These are phyloP conservation scores for Chaetomiaceae sp. DNA, from an alignment of 2,329 filamentous ascomycete species.

Conservation along the genomic window DNA sequence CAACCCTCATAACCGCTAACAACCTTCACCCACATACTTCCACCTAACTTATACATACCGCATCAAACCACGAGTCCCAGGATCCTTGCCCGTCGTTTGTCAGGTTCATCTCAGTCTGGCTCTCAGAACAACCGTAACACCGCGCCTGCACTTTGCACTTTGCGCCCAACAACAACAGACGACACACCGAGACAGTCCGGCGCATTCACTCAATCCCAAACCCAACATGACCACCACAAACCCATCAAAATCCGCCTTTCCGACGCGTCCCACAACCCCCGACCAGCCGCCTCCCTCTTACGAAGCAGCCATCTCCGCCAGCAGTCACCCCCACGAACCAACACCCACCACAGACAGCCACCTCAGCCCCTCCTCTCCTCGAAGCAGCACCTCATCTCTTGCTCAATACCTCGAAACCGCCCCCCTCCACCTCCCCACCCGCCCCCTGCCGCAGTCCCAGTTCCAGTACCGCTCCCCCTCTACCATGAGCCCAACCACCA, in stretches of 20 bases:
- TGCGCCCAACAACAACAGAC: not conserved
- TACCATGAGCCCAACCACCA: not conserved
- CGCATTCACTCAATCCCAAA: not conserved
- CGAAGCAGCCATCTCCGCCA: not conserved
- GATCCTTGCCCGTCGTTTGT: too few relatives aligned
- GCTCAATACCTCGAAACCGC: conserved; percentile 7
- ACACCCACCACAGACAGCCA: too few relatives aligned
- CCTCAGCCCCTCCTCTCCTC: not conserved
- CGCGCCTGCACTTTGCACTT: too few relatives aligned
- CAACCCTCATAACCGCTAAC: too few relatives aligned
- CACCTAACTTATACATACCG: too few relatives aligned
- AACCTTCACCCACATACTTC: too few relatives aligned
- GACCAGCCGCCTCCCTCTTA: not conserved
- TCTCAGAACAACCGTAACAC: too few relatives aligned
- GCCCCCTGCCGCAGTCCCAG: not conserved
- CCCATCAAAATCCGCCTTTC: not conserved
- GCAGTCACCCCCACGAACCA: too few relatives aligned
- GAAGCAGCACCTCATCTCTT: not conserved
- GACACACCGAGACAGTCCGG: not conserved
- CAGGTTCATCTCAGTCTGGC: too few relatives aligned
- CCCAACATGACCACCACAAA: not conserved
- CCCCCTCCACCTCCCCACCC: conserved; percentile 15
- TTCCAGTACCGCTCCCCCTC: too few relatives aligned
- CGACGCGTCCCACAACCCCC: not conserved
- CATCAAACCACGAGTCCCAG: too few relatives aligned